Base-by-base conservation (phyloP, 139 green algal genomes). In the Eudorina sp. region DNA sequence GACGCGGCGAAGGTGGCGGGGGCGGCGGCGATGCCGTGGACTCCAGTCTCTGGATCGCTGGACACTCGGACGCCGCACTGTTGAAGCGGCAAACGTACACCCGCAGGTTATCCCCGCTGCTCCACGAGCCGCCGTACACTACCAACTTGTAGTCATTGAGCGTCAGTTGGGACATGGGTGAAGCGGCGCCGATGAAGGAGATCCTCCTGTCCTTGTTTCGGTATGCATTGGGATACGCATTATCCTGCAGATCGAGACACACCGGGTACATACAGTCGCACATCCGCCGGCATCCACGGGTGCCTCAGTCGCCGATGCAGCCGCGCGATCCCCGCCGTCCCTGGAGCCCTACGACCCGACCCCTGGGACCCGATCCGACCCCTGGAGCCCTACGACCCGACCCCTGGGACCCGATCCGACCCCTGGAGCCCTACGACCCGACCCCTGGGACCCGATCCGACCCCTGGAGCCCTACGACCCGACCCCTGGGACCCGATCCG, bases 51-150 rank as follows among this genome's bases (percentile, higher is more conserved):
- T 21, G 25, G 7, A 84, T 36, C 9, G 53, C 29, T 7, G 77
- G 77, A 27, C 77, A 84, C 36, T 84, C 77, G 0, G 36, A 18
- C 14, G 21, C 19, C 23, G 53, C 25, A 8, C 3, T 5, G 6
- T 23, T 25, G 77, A 41, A 84, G 53, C 77, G 77, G 36, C 77
- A 84, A 11, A 84, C 4, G 77, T 84, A 21, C 53, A 84, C 77
- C 6, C 77, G 53, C 53, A 84, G 34, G 43, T 38, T 53, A 38
- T 53, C 53, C 27, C 13, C 40, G 2, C 53, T 38, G 13, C 53
- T 40, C 77, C 77, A 84, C 23, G 25, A 8, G 9, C 77, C 38
- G 36, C 36, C 21, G 77, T 84, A 84, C 19, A 84, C 36, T 25
- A 84, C 77, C 53, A 84, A 58, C 18, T 72, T 84, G 55, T 73